Base-by-base conservation (phyloP, 2,329 filamentous ascomycete species). In the Dactylellina cionopaga region DNA sequence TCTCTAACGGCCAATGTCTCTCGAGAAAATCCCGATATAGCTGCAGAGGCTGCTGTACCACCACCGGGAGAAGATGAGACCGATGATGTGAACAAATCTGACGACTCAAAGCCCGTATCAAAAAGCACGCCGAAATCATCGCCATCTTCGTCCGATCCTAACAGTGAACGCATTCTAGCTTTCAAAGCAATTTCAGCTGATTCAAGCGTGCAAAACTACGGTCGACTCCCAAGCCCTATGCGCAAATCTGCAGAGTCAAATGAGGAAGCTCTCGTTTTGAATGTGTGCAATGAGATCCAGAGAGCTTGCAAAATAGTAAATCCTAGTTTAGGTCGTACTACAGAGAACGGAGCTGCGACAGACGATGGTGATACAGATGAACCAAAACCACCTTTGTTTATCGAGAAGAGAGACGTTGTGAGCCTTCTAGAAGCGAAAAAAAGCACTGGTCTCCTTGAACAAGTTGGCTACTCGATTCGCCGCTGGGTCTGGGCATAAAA, bases 391-490 rank as follows among this genome's bases (percentile, higher is more conserved):
- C 13, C 35, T 46, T 31, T 49, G 15, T 74, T 88, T 3, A 77
- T 89, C 17, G 84, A 86, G 75, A 83, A 82, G 73, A 84, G 83
- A 0, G 90, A 94, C 77, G 91, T 99, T 55, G 92, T 99, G 56
- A 91, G 89, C 22, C 80, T 96, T 58, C 88, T 87, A 1, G 92
- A 97, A 78, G 95, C 95, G 64, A 94, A 87, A 84, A 90, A 87
- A 83, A 92, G 89, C 72, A 97, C 94, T 0, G 91, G 92, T 0
- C 84, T 96, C 76, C 80, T 98, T 56, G 94, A 97, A 81, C 89
- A 94, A 79, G 81, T 96, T 78, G 92, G 92, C 1, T 92, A 98
- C 83, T 90, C 90, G 69, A 85, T 98, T 77, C 97, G 96, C 86
- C 96, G 92, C 83, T 81, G 98, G 79, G 92, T 99, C 10, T 98